Conservation (phyloP, 495 filamentous ascomycete genomes). For the Podospora pseudopauciseta region DNA sequence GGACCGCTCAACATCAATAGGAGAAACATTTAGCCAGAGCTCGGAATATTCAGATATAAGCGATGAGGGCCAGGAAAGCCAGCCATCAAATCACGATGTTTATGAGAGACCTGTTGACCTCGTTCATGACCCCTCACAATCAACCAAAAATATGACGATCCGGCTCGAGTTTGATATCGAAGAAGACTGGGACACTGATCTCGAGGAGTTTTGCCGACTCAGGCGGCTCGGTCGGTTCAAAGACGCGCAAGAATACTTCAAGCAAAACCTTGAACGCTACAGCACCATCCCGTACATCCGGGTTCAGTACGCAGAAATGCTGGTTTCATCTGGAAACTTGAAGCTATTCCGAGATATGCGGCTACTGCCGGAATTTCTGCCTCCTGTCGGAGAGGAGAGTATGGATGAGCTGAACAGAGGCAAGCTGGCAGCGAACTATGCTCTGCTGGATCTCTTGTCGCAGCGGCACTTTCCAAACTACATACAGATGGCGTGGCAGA, state of each 20-base stretch:
- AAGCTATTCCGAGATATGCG: conserved; percentile 7
- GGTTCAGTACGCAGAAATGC: conserved; percentile 24
- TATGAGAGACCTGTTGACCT: conserved; percentile 12
- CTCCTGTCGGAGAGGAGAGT: neutral
- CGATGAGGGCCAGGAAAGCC: neutral
- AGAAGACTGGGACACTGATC: conserved; percentile 20
- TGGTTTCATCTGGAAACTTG: conserved; percentile 21
- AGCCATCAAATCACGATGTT: neutral
- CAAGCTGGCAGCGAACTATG: conserved; percentile 15
- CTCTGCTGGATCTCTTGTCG: conserved; percentile 14
- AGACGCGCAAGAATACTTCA: conserved; percentile 21
- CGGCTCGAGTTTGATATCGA: conserved; percentile 17
- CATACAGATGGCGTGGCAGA: neutral
- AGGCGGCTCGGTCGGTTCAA: conserved; percentile 23
- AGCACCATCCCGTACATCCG: conserved; percentile 16
- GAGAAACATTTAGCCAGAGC: neutral
- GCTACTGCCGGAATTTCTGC: neutral
- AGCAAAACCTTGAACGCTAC: conserved; percentile 9
- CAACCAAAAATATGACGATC: conserved; percentile 18
- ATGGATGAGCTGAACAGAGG: neutral
- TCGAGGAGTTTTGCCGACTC: conserved; percentile 25
- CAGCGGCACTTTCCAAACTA: neutral
- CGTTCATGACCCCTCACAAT: conserved; percentile 20
- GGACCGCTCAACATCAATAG: neutral
- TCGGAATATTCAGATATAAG: neutral